A percentile compares a stretch with the other conserved stretches of the same genome.
Evolutionary conservation across 768 basidiomycete species (phyloP).

Genomic region (Lepiota venenata): DNA sequence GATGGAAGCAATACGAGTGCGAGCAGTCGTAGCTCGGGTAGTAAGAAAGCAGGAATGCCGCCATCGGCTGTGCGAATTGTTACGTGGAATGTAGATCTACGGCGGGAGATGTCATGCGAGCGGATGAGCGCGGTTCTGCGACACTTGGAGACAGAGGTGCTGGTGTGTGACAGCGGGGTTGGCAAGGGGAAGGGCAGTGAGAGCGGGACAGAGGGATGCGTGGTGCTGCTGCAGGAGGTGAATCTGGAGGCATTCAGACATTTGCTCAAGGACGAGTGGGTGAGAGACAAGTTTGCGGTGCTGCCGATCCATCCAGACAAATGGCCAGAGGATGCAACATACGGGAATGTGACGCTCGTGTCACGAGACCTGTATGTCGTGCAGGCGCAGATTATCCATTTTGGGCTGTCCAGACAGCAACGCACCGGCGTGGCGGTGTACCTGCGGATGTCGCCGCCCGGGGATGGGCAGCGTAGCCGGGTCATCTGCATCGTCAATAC

Average conservation of each 20-base stretch:
- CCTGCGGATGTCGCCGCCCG: conserved; percentile 40
- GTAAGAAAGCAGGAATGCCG: conserved; percentile 26
- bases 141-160: conserved; percentile 51
- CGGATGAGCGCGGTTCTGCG: conserved; percentile 49
- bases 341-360: conserved; percentile 73
- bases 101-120: conserved; percentile 27
- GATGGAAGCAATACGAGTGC: conserved; percentile 10
- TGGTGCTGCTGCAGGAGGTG: conserved; percentile 72
- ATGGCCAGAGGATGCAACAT: conserved; percentile 49
- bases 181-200: not conserved
- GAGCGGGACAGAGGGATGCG: conserved; percentile 41
- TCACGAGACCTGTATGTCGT: conserved; percentile 51
- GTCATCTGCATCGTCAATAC: conserved; percentile 68
- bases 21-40: not conserved
- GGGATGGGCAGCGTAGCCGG: conserved; percentile 29
- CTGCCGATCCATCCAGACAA: conserved; percentile 49
- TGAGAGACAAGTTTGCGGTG: conserved; percentile 55
- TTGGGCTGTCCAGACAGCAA: conserved; percentile 44
- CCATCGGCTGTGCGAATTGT: conserved; percentile 51
- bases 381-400: conserved; percentile 48
- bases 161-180: conserved; percentile 33
- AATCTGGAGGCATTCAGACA: conserved; percentile 36
- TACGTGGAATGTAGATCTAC: conserved; percentile 72
- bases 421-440: conserved; percentile 59
- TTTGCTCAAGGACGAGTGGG: conserved; percentile 59